phyloP scores from a whole-genome alignment of 257 asterid genomes.

The Oldenlandia corymbosa region DNA sequence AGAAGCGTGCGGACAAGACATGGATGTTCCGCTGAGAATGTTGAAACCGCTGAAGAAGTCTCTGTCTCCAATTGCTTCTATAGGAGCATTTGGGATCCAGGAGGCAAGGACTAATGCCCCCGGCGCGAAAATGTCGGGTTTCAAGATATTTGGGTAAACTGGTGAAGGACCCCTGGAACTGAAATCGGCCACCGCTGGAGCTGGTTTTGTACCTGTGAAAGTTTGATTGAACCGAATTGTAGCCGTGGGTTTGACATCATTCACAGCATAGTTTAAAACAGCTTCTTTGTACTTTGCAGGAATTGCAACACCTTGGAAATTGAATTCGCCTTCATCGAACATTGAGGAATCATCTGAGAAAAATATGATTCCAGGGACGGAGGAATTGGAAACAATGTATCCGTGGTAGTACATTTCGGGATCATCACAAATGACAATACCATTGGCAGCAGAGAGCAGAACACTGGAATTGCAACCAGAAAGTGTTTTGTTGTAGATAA shows the following conservation, averaged over 20 bases:
- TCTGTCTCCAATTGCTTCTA: conserved; percentile 1
- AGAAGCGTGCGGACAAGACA: conserved; percentile 44
- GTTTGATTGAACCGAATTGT: conserved; percentile 30
- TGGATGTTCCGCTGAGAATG: conserved; percentile 29
- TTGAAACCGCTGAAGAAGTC: conserved; percentile 12
- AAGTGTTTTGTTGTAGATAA: conserved; percentile 6
- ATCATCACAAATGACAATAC: neutral
- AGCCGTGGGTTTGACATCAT: conserved; percentile 1
- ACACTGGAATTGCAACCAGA: conserved; percentile 2
- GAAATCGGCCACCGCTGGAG: conserved; percentile 23
- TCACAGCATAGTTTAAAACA: conserved; percentile 15
- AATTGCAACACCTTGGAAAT: conserved; percentile 1
- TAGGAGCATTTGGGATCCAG: conserved; percentile 17
- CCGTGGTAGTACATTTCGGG: neutral
- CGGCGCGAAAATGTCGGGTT: conserved; percentile 42
- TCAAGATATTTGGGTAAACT: conserved; percentile 27
- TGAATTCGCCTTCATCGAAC: neutral
- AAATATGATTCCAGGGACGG: conserved; percentile 6
- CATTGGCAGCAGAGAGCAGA: conserved; percentile 2
- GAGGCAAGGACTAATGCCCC: conserved; percentile 32
- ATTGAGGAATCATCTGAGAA: neutral
- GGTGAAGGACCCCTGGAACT: conserved; percentile 36
- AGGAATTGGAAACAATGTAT: neutral
- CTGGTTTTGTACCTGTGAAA: conserved; percentile 19
- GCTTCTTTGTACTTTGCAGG: neutral